These are phyloP conservation scores for Endogone sp. DNA, from an alignment of 192 early-diverging fungal genomes.

Conservation along the genomic window DNA sequence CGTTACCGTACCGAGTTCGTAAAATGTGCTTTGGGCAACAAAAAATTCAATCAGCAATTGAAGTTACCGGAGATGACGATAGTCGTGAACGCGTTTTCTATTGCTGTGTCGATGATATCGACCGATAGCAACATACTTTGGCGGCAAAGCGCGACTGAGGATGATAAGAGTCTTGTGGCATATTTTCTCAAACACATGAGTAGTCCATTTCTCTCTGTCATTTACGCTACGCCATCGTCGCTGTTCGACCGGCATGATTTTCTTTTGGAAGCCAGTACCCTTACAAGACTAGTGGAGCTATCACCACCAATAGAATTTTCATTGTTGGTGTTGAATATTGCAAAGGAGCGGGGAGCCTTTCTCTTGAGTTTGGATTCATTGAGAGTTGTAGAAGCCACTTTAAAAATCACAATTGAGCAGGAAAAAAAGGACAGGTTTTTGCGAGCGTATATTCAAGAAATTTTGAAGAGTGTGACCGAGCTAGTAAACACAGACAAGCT, in stretches of 20 bases:
- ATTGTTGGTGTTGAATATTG: background rate
- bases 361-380: conserved; percentile 16
- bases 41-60: background rate
- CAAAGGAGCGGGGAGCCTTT: background rate
- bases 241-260: background rate
- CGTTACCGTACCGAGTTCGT: conserved; percentile 8
- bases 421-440: background rate
- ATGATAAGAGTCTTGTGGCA: background rate
- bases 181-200: background rate
- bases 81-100: background rate
- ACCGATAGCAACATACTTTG: background rate
- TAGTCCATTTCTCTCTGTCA: background rate
- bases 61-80: background rate
- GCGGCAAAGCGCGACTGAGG: background rate
- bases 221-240: background rate
- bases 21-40: background rate
- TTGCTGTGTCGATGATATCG: background rate
- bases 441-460: background rate
- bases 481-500: conserved; percentile 9
- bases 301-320: background rate
- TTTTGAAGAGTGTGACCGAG: background rate
- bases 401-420: background rate
- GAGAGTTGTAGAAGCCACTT: conserved; percentile 1
- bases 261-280: background rate
- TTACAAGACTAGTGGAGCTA: background rate